Percentiles rank a stretch among this genome's conserved stretches.
Evolutionary conservation across 2,329 filamentous ascomycete genomes (phyloP).

Genomic region (Emericellopsis cladophorae): DNA sequence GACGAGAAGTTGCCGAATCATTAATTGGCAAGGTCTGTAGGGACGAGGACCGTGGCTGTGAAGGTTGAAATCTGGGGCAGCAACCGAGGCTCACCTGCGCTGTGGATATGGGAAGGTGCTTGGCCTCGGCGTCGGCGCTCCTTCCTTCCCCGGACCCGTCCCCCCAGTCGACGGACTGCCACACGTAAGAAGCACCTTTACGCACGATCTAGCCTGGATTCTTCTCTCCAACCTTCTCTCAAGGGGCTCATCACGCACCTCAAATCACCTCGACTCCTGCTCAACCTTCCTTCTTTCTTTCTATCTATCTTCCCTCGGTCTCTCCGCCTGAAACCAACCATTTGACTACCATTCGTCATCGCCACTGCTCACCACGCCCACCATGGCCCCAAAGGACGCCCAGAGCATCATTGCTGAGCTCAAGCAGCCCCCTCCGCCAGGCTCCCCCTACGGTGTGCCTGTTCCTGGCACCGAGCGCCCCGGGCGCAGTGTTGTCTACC

Average conservation of each 20-base stretch:
- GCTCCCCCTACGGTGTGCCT: constrained; percentile 65
- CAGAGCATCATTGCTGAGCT: constrained; percentile 38
- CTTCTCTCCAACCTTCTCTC: no score
- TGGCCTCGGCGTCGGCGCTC: no score
- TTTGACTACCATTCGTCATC: background rate
- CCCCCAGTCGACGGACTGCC: background rate
- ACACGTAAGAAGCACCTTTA: no score
- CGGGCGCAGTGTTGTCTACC: constrained; percentile 65
- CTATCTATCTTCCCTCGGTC: background rate
- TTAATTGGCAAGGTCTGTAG: no score
- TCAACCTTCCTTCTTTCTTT: constrained; percentile 3
- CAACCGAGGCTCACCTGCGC: no score
- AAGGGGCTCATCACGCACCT: no score
- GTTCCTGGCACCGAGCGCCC: constrained; percentile 63
- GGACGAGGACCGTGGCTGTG: no score
- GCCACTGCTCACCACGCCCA: constrained; percentile 2
- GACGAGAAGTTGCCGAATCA: no score
- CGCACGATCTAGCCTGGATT: no score
- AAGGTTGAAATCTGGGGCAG: no score
- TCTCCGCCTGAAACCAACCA: background rate
- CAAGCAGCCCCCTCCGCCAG: constrained; percentile 52
- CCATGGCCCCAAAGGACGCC: constrained; percentile 19
- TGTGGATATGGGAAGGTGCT: no score
- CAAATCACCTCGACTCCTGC: background rate
- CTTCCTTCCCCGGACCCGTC: no score